Evolutionary conservation across 768 basidiomycete genomes (phyloP).

Genomic region (Tricholoma furcatifolium): DNA sequence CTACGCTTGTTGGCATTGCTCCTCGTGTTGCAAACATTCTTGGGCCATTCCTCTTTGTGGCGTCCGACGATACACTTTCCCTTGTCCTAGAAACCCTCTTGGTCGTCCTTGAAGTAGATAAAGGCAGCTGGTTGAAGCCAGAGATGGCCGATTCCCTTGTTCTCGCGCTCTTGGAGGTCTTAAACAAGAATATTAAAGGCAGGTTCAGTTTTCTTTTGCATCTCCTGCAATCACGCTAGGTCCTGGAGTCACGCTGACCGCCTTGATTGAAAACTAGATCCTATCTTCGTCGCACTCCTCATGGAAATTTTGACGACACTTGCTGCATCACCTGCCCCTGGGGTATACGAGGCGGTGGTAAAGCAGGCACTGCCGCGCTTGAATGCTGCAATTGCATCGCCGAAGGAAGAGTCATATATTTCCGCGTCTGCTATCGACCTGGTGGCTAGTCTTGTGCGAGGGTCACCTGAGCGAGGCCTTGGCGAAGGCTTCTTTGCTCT

Average conservation of each 20-base stretch:
- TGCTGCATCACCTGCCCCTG: constrained; percentile 54
- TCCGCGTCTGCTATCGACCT: constrained; percentile 83
- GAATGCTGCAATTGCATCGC: constrained; percentile 57
- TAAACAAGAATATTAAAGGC: constrained; percentile 89
- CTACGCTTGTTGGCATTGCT: constrained; percentile 61
- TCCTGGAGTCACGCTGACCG: background rate
- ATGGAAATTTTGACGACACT: constrained; percentile 77
- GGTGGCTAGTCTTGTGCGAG: constrained; percentile 66
- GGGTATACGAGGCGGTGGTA: constrained; percentile 72
- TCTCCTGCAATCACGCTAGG: background rate
- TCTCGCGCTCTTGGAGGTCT: constrained; percentile 70
- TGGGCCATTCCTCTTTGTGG: constrained; percentile 75
- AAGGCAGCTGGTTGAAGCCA: constrained; percentile 67
- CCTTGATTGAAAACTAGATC: constrained; percentile 47
- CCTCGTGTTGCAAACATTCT: constrained; percentile 77
- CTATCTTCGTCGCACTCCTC: constrained; percentile 83
- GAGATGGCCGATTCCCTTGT: constrained; percentile 69
- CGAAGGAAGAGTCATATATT: constrained; percentile 70
- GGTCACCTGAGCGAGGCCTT: constrained; percentile 61
- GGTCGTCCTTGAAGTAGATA: constrained; percentile 72
- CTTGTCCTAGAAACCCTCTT: constrained; percentile 86
- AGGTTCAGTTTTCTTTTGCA: background rate
- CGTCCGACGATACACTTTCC: constrained; percentile 86
- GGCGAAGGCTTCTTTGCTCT: constrained; percentile 78
- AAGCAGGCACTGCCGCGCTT: constrained; percentile 73